These are phyloP conservation scores for Fusarium redolens DNA, from an alignment of 2,329 filamentous ascomycete genomes.

Conservation along the genomic window DNA sequence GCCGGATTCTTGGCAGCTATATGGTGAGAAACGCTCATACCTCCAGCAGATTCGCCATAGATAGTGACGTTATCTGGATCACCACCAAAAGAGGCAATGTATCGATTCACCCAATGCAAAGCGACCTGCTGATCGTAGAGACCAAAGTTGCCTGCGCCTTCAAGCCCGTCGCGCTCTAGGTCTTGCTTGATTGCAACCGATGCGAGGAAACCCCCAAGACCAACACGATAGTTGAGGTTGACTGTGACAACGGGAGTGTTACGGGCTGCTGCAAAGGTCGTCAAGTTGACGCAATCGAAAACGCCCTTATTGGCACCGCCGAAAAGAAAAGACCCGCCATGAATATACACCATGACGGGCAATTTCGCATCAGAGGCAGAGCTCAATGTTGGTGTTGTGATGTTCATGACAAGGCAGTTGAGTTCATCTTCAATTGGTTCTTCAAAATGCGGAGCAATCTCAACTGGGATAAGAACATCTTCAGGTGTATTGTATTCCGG, in stretches of 20 bases:
- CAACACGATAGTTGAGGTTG: slow-evolving; percentile 7
- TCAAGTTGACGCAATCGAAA: slow-evolving; percentile 1
- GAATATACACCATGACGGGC: slow-evolving; percentile 29
- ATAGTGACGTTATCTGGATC: neutral
- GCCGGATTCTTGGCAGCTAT: neutral
- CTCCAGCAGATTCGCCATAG: slow-evolving; percentile 3
- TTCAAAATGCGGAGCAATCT: slow-evolving; percentile 11
- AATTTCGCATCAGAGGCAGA: neutral
- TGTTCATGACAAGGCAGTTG: slow-evolving; percentile 27
- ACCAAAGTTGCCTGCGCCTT: neutral
- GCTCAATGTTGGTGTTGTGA: neutral
- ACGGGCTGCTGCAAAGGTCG: neutral
- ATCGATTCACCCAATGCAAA: neutral
- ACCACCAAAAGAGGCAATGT: neutral
- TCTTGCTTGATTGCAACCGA: neutral
- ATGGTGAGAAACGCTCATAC: neutral
- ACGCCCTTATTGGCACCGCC: slow-evolving; percentile 13
- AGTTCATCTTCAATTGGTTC: slow-evolving; percentile 21
- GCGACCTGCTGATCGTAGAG: slow-evolving; percentile 7
- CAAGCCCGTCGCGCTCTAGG: neutral
- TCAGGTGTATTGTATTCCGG: slow-evolving; percentile 17
- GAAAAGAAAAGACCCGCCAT: slow-evolving; percentile 26
- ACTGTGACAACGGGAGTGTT: neutral
- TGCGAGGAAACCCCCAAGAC: slow-evolving; percentile 2
- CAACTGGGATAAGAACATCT: neutral